These are phyloP conservation scores for Cantharellus cinnabarinus DNA, from an alignment of 768 basidiomycete genomes.

Conservation along the genomic window DNA sequence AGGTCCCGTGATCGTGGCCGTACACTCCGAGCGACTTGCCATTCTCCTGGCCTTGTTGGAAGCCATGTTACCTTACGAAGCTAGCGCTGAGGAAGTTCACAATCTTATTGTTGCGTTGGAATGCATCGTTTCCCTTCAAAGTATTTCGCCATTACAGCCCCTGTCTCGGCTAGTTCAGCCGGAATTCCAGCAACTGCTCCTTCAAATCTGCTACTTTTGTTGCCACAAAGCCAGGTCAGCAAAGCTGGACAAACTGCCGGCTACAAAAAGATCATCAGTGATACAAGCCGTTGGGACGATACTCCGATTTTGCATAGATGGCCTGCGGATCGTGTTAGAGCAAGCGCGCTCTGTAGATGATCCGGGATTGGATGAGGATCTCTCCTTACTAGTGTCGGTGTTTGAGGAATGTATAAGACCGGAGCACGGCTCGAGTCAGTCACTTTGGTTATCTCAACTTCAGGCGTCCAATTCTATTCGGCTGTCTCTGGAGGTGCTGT, in stretches of 20 bases:
- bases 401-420: slow-evolving; percentile 59
- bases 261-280: slow-evolving; percentile 30
- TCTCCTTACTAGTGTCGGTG: slow-evolving; percentile 63
- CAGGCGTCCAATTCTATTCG: slow-evolving; percentile 66
- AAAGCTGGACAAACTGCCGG: slow-evolving; percentile 11
- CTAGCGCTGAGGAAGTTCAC: slow-evolving; percentile 36
- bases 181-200: slow-evolving; percentile 59
- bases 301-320: slow-evolving; percentile 47
- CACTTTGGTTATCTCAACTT: slow-evolving; percentile 59
- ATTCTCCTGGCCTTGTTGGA: slow-evolving; percentile 64
- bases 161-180: slow-evolving; percentile 41
- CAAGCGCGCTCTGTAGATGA: slow-evolving; percentile 31
- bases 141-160: slow-evolving; percentile 53
- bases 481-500: slow-evolving; percentile 52
- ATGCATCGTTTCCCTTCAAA: slow-evolving; percentile 46
- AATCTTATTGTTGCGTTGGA: slow-evolving; percentile 40
- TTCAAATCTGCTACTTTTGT: slow-evolving; percentile 68
- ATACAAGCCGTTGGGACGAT: slow-evolving; percentile 38
- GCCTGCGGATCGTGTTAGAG: slow-evolving; percentile 40
- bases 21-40: slow-evolving; percentile 55
- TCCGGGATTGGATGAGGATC: slow-evolving; percentile 53
- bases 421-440: slow-evolving; percentile 46
- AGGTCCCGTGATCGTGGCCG: slow-evolving; percentile 69
- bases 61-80: slow-evolving; percentile 40
- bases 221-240: slow-evolving; percentile 39